Evolutionary conservation across 2,329 filamentous ascomycete genomes (phyloP).

Genomic region (Monosporascus sp.): DNA sequence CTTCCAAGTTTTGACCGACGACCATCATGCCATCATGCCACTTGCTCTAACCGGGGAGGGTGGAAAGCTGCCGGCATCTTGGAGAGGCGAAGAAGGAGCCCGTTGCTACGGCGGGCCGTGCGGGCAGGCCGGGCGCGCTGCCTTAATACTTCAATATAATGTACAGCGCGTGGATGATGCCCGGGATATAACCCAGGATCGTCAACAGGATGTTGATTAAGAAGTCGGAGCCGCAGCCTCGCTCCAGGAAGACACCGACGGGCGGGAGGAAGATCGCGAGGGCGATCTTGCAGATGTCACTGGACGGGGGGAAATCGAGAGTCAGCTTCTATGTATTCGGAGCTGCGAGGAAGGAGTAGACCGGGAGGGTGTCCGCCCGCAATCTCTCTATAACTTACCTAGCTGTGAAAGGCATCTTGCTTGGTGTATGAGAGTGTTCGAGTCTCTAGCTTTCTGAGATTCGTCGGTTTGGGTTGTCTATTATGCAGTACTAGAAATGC

Average conservation of each 20-base stretch:
- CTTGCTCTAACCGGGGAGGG: not conserved
- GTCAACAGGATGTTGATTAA: constrained; percentile 77
- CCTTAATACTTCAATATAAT: constrained; percentile 71
- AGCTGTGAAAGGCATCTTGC: constrained; percentile 54
- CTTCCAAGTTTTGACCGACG: not conserved
- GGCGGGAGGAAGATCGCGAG: constrained; percentile 75
- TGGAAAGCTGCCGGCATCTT: no score
- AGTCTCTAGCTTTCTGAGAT: not conserved
- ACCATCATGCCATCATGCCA: constrained; percentile 5
- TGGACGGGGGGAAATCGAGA: constrained; percentile 3
- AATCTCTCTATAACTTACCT: constrained; percentile 37
- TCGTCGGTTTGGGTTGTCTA: not conserved
- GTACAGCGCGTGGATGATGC: constrained; percentile 77
- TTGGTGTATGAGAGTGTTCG: not conserved
- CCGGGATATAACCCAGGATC: constrained; percentile 63
- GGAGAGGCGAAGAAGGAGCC: no score
- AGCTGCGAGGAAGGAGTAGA: not conserved
- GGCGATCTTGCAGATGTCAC: constrained; percentile 63
- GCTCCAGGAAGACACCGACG: constrained; percentile 77
- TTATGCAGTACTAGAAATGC: not conserved
- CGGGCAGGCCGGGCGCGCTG: not conserved
- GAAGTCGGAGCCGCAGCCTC: constrained; percentile 69
- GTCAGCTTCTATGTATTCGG: no score
- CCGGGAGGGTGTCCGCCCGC: not conserved
- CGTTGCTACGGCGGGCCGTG: not conserved